Conservation (phyloP, 345 rosid species). For the Acer campestre region DNA sequence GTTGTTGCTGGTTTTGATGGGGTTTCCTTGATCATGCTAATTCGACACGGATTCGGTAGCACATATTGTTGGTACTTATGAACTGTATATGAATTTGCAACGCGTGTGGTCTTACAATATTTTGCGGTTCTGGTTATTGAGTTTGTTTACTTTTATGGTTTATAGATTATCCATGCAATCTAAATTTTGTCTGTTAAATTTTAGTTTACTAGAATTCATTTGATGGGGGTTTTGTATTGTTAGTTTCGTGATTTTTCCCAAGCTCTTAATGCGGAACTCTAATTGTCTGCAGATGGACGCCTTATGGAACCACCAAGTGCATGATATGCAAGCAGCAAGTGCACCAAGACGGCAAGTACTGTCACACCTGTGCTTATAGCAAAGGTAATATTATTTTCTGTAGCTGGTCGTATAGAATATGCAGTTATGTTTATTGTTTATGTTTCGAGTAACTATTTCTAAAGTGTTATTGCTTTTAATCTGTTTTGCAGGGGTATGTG, state of each 20-base stretch:
- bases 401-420: neutral
- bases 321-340: slow-evolving; percentile 97
- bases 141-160: neutral
- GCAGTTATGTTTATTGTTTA: neutral
- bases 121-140: neutral
- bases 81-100: no score
- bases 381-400: slow-evolving; percentile 56
- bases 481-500: slow-evolving; percentile 76
- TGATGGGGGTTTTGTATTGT: neutral
- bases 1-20: neutral
- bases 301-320: slow-evolving; percentile 88
- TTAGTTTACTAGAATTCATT: neutral
- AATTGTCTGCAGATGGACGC: slow-evolving; percentile 75
- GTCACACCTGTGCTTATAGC: slow-evolving; percentile 96
- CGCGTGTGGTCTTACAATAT: neutral
- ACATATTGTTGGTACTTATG: neutral
- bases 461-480: slow-evolving; percentile 6
- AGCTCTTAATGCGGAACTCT: neutral
- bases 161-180: neutral
- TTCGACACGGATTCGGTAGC: neutral
- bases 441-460: neutral
- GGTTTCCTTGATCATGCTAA: neutral
- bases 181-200: neutral
- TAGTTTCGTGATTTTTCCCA: slow-evolving; percentile 3
- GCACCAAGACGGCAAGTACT: slow-evolving; percentile 94